Evolutionary conservation across 352 stramenopile genomes (phyloP).

Genomic region (Globisporangium rhizosaccharum): DNA sequence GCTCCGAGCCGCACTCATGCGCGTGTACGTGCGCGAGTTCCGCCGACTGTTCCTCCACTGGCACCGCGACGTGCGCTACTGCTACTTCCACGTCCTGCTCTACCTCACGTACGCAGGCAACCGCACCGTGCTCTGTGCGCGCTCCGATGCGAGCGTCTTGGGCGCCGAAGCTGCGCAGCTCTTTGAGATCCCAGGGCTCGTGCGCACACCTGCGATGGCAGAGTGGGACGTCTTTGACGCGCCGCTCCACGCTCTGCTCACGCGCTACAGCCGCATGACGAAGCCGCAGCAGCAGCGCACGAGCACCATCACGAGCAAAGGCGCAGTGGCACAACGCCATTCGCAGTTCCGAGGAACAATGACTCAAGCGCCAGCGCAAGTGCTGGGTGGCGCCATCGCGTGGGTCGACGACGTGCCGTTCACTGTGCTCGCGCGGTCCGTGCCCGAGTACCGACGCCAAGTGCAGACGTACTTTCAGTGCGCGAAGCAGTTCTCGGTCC

Average conservation of each 20-base stretch:
- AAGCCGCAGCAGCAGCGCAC: constrained; percentile 21
- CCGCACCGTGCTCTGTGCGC: constrained; percentile 60
- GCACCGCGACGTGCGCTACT: constrained; percentile 81
- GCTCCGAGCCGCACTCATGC: constrained; percentile 46
- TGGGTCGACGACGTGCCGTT: constrained; percentile 27
- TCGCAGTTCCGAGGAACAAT: constrained; percentile 3
- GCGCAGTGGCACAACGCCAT: constrained; percentile 6
- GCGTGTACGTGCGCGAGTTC: constrained; percentile 46
- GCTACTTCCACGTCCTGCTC: constrained; percentile 74
- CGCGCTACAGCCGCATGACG: constrained; percentile 35
- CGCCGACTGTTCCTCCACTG: constrained; percentile 74
- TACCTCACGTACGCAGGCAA: constrained; percentile 81
- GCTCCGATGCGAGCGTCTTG: constrained; percentile 70
- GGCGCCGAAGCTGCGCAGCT: constrained; percentile 48
- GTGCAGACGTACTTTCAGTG: constrained; percentile 10
- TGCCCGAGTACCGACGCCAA: too few species aligned
- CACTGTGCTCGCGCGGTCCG: constrained; percentile 14
- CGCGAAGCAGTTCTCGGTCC: constrained; percentile 45
- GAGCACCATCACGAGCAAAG: background rate
- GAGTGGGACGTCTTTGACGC: constrained; percentile 64
- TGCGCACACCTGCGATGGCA: constrained; percentile 24
- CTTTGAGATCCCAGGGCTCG: constrained; percentile 68
- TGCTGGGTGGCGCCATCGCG: background rate
- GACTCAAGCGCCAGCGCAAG: background rate
- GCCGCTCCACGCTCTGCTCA: constrained; percentile 49